A percentile compares a stretch with the other conserved stretches of the same genome.
Conservation (phyloP, 305 asterid species). For the Rubia peregrina region DNA sequence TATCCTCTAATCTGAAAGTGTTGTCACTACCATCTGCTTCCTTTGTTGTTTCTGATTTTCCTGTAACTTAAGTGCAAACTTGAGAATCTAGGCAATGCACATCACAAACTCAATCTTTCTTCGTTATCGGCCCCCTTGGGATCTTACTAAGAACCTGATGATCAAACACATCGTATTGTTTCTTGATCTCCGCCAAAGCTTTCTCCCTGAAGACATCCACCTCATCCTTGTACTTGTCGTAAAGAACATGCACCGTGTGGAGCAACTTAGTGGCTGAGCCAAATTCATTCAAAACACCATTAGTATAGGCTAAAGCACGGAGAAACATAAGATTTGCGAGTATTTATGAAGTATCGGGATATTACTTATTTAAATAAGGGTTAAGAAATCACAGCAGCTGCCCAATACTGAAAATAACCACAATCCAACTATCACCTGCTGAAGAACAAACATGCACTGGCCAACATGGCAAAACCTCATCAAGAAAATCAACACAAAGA, state of each 20-base stretch:
- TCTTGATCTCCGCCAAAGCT: no score
- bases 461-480: no score
- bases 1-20: neutral
- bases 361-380: no score
- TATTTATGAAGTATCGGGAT: constrained; percentile 2
- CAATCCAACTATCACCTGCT: constrained; percentile 61
- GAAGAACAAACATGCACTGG: neutral
- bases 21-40: neutral
- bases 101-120: constrained; percentile 28
- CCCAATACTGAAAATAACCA: constrained; percentile 81
- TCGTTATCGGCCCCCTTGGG: constrained; percentile 43
- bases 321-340: neutral
- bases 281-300: neutral
- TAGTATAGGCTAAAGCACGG: neutral
- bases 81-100: neutral
- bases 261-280: constrained; percentile 55
- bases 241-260: constrained; percentile 70
- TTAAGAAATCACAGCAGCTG: no score
- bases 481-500: no score
- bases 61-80: constrained; percentile 5
- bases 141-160: constrained; percentile 79
- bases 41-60: neutral
- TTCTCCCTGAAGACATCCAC: constrained; percentile 64
- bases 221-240: constrained; percentile 73
- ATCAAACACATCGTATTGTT: constrained; percentile 61